Base-by-base conservation (phyloP, 352 stramenopile species). In the Globisporangium nunn region DNA sequence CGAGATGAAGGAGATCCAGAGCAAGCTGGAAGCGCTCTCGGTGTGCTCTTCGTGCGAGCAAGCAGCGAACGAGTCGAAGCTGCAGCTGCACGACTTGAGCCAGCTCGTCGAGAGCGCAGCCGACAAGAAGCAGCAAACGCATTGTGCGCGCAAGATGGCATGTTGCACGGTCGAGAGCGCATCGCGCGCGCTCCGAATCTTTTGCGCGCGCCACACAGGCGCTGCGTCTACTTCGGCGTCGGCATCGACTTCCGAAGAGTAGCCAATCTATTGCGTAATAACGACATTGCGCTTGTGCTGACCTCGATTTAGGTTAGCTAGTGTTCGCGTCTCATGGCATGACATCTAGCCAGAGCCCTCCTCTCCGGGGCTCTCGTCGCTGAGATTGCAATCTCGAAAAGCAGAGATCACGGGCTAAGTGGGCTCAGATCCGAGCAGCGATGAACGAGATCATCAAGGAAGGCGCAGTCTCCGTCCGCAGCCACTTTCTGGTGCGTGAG, bases 401-500 rank as follows among this genome's bases (percentile, higher is more conserved):
- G 33, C 6, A 37, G 33, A 37, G 33, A 37, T 8, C 33, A 37
- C 6, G 33, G 33, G 5, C 33, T 11, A 8, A 23, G 33, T 8
- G 33, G 6, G 40, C 40, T 46, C n/a, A 14, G 14, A 15, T 6
- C 40, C 23, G 8, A 40, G 4, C 12, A 6, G 4, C 7, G 5
- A 64, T 64, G 59, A 47, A 57, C 40, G 52, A 64, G 2, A 59
- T 58, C 30, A 74, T 86, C 60, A 87, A 86, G 54, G 73, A 85
- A 67, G 78, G 78, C 52, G 73, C 68, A 14, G 68, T 89, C 14
- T 59, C 71, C 10, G 76, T 89, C 18, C 78, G 76, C 6, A 74
- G 76, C 6, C 78, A 84, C 40, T 89, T 86, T 29, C 79, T 89
- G 59, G 76, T 89, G 66, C 40, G 63, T 35, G 8, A 7, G 10